Percentiles rank a stretch among this genome's conserved stretches.
phyloP scores from a whole-genome alignment of 805 yeast species.

The Wickerhamomyces canadensis region DNA sequence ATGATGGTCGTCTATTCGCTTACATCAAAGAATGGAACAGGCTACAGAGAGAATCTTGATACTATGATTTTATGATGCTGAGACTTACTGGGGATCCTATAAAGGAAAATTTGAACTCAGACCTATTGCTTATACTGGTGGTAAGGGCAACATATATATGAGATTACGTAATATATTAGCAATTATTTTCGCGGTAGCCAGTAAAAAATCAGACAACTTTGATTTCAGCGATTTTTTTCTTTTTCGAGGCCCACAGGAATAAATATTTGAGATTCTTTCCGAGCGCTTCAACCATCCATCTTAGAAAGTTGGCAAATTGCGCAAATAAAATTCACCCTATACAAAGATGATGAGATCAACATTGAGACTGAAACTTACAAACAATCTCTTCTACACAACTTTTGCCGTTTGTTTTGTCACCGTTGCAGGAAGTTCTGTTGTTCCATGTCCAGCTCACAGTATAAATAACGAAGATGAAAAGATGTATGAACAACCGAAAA shows the following conservation, averaged over 20 bases:
- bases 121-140: too few species aligned
- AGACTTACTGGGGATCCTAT: too few species aligned
- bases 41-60: conserved; percentile 23
- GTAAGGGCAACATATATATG: too few species aligned
- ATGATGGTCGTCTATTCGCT: conserved; percentile 18
- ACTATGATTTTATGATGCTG: too few species aligned
- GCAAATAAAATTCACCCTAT: background rate
- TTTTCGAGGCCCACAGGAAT: too few species aligned
- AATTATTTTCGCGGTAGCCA: background rate
- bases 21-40: conserved; percentile 30
- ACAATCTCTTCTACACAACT: conserved; percentile 51
- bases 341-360: conserved; percentile 41
- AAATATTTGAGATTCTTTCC: too few species aligned
- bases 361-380: conserved; percentile 46
- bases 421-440: conserved; percentile 35
- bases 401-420: conserved; percentile 53
- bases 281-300: background rate
- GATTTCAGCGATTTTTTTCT: too few species aligned
- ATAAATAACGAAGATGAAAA: conserved; percentile 35
- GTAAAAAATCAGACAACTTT: too few species aligned
- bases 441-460: conserved; percentile 40
- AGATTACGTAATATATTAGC: too few species aligned
- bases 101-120: too few species aligned
- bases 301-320: background rate
- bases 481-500: conserved; percentile 15